These are phyloP conservation scores for Hypsizygus marmoreus DNA, from an alignment of 768 basidiomycete species.

Conservation along the genomic window DNA sequence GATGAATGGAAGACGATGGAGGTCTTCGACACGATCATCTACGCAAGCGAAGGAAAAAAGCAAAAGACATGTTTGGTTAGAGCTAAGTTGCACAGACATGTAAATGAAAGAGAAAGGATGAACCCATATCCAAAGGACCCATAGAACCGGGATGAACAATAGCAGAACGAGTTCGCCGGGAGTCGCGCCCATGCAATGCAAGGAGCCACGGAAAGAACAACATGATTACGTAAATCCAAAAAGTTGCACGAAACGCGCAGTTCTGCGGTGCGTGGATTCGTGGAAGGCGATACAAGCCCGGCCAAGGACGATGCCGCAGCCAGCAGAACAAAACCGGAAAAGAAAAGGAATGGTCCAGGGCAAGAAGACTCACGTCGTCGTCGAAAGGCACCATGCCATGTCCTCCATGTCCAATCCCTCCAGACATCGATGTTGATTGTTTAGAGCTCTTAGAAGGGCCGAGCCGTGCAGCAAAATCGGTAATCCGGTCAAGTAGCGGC, in stretches of 20 bases:
- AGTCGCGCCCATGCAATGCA: constrained; percentile 38
- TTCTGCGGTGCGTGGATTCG: too few relatives aligned
- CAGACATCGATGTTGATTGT: constrained; percentile 41
- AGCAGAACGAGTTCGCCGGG: constrained; percentile 58
- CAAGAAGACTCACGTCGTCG: constrained; percentile 64
- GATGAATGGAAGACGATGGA: constrained; percentile 74
- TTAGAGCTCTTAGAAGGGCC: constrained; percentile 45
- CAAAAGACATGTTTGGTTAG: too few relatives aligned
- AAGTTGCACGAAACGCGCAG: constrained; percentile 7
- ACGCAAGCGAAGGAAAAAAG: constrained; percentile 12
- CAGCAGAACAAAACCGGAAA: constrained; percentile 1
- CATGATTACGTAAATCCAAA: constrained; percentile 47
- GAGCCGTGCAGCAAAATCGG: constrained; percentile 48
- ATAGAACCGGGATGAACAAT: constrained; percentile 65
- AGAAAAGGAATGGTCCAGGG: constrained; percentile 1
- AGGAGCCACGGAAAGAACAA: constrained; percentile 37
- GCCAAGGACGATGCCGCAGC: constrained; percentile 11
- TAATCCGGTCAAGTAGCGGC: constrained; percentile 59
- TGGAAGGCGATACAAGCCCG: constrained; percentile 1
- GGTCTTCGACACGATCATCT: constrained; percentile 91
- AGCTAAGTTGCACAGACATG: too few relatives aligned
- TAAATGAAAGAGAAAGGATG: constrained; percentile 20
- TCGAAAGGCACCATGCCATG: constrained; percentile 65
- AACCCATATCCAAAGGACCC: constrained; percentile 74
- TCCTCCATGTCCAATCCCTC: constrained; percentile 62